Percentiles rank a stretch among this genome's conserved stretches.
These are phyloP conservation scores for Termitomyces sp. DNA, from an alignment of 768 basidiomycete species.

Conservation along the genomic window DNA sequence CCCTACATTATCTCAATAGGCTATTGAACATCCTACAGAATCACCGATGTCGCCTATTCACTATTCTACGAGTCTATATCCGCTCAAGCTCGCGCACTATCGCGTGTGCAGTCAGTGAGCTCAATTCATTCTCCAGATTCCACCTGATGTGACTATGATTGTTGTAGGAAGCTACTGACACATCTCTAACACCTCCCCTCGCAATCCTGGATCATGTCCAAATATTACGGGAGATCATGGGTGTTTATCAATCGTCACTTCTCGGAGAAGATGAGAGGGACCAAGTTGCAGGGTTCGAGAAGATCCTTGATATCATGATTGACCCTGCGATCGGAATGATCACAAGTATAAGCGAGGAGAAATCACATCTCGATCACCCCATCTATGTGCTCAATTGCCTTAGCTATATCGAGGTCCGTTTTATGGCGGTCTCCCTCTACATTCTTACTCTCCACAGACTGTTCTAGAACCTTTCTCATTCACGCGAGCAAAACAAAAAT, in stretches of 20 bases:
- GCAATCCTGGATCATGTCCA: conserved; percentile 80
- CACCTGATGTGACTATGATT: conserved; percentile 16
- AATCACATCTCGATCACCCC: conserved; percentile 52
- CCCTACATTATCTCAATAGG: background rate
- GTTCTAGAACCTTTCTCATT: conserved; percentile 68
- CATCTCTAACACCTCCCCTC: conserved; percentile 69
- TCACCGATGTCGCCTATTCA: conserved; percentile 76
- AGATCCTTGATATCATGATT: conserved; percentile 78
- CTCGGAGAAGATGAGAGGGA: conserved; percentile 53
- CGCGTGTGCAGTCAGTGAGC: conserved; percentile 51
- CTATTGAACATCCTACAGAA: conserved; percentile 38
- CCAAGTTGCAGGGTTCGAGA: conserved; percentile 49
- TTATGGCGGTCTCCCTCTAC: background rate
- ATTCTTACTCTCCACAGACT: conserved; percentile 34
- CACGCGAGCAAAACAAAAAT: conserved; percentile 54
- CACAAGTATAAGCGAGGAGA: conserved; percentile 60
- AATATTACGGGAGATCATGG: conserved; percentile 84
- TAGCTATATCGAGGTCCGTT: conserved; percentile 72
- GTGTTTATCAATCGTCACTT: conserved; percentile 84
- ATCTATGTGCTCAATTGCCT: conserved; percentile 88
- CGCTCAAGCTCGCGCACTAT: conserved; percentile 69
- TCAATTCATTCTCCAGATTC: background rate
- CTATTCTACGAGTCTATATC: conserved; percentile 89
- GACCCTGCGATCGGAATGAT: conserved; percentile 84
- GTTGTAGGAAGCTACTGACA: conserved; percentile 62